Base-by-base conservation (phyloP, 345 rosid species). In the Ceriops decandra region DNA sequence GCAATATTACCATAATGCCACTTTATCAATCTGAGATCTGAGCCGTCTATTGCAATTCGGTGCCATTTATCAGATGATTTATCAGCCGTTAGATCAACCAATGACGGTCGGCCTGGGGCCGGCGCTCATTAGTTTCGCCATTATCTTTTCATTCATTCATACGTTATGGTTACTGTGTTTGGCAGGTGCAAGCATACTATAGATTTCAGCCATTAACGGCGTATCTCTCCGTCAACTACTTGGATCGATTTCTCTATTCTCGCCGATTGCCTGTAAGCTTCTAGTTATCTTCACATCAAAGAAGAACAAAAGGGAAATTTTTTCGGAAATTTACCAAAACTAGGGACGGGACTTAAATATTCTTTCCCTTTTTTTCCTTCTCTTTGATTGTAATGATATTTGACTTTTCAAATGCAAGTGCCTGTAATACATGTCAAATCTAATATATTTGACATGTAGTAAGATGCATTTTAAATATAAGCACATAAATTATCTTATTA, bases 161-260 rank as follows among this genome's bases (percentile, higher is more conserved):
- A 24, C 67, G 47, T 72, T 24, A 6, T 68, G 74, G 63, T 57
- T 73, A 57, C 16, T 31, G 17, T 1, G 33, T 52, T 74, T 52
- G 64, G 60, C 79, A 95, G 99, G 96, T 87, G 62, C 93, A 85
- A 70, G 85, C 90, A 22, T 85, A 74, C 71, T 80, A 82, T 71
- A 85, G 78, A 56, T 91, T 95, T 76, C 96, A 75, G 79, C 96
- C 97, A 26, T 63, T 95, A 52, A 95, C 99, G 89, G 97, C 95
- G 76, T 91, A 91, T 75, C 93, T 95, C 72, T 77, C 99, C 86
- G 91, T 95, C 71, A 95, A 95, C 85, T 95, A 95, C 80, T 64
- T 95, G 79, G 99, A 95, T 60, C 93, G 99, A 63, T 95, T 89
- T 81, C 81, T 95, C 0, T 83, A 81, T 64, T 85, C 89, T 73